Percentiles rank a stretch among this genome's conserved stretches.
Conservation (phyloP, 805 yeast species). For the Sungouiella blattae region DNA sequence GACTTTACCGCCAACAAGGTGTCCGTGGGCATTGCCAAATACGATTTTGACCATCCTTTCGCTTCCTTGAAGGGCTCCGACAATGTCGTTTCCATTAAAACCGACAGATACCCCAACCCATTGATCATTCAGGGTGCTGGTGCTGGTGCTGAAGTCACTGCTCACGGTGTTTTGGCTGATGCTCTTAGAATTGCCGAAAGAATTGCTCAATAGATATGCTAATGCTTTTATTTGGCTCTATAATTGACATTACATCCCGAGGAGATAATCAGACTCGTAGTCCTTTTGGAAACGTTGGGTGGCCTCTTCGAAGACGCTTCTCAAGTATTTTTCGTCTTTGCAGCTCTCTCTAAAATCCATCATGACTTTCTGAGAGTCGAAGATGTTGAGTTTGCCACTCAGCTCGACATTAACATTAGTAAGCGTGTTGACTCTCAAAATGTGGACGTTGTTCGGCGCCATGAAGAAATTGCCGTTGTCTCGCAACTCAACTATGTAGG, state of each 20-base stretch:
- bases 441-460: slow-evolving; percentile 84
- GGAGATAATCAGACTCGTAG: slow-evolving; percentile 19
- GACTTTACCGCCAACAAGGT: slow-evolving; percentile 69
- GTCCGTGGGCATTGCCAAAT: slow-evolving; percentile 85
- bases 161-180: slow-evolving; percentile 89
- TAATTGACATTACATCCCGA: slow-evolving; percentile 3
- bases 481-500: slow-evolving; percentile 82
- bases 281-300: slow-evolving; percentile 42
- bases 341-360: slow-evolving; percentile 63
- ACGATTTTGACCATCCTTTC: slow-evolving; percentile 87
- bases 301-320: slow-evolving; percentile 58
- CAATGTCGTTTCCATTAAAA: slow-evolving; percentile 87
- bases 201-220: slow-evolving; percentile 44
- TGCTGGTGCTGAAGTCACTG: slow-evolving; percentile 72
- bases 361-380: slow-evolving; percentile 76
- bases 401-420: slow-evolving; percentile 25
- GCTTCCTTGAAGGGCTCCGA: slow-evolving; percentile 95
- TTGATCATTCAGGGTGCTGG: slow-evolving; percentile 98
- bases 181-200: slow-evolving; percentile 89
- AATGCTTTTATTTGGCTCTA: no score
- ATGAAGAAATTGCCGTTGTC: slow-evolving; percentile 74
- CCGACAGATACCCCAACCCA: slow-evolving; percentile 91
- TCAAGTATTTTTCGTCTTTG: slow-evolving; percentile 44
- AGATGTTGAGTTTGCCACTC: slow-evolving; percentile 26
- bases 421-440: slow-evolving; percentile 62